Percentiles rank a stretch among this genome's conserved stretches.
Evolutionary conservation across 805 yeast species (phyloP).

Genomic region (Suhomyces xylopsoci): DNA sequence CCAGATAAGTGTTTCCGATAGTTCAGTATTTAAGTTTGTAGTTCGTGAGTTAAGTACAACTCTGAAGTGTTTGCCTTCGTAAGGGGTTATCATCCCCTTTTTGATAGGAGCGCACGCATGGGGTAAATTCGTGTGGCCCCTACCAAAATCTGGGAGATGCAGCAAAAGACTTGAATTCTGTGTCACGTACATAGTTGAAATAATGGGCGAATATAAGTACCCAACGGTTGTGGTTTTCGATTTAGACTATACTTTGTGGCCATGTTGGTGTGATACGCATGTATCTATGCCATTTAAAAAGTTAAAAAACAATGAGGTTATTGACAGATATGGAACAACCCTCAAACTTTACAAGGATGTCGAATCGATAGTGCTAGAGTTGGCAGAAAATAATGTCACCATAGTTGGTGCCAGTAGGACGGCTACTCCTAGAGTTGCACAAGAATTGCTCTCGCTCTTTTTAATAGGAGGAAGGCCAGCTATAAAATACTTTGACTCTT

Average conservation of each 20-base stretch:
- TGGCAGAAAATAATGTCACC: constrained; percentile 45
- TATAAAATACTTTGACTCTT: constrained; percentile 49
- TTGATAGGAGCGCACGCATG: constrained; percentile 1
- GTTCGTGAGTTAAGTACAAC: not conserved
- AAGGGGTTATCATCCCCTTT: constrained; percentile 3
- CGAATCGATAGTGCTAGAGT: constrained; percentile 53
- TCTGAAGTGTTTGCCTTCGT: constrained; percentile 4
- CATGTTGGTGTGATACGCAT: constrained; percentile 81
- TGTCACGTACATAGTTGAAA: not conserved
- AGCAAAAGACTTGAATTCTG: not conserved
- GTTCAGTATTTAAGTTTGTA: not conserved
- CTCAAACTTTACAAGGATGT: constrained; percentile 68
- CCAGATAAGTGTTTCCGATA: not conserved
- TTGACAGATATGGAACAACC: constrained; percentile 54
- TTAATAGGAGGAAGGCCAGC: constrained; percentile 53
- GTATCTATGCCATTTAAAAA: constrained; percentile 46
- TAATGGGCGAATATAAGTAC: constrained; percentile 11
- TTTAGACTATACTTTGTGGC: constrained; percentile 77
- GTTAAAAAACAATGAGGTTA: constrained; percentile 30
- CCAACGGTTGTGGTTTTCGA: constrained; percentile 64
- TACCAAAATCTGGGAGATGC: not conserved
- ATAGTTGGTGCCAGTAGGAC: constrained; percentile 79
- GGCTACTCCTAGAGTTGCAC: constrained; percentile 73
- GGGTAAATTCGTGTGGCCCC: not conserved
- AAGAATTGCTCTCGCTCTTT: constrained; percentile 52